Evolutionary conservation across 2,329 filamentous ascomycete species (phyloP).

Genomic region (Cladophialophora yegresii): DNA sequence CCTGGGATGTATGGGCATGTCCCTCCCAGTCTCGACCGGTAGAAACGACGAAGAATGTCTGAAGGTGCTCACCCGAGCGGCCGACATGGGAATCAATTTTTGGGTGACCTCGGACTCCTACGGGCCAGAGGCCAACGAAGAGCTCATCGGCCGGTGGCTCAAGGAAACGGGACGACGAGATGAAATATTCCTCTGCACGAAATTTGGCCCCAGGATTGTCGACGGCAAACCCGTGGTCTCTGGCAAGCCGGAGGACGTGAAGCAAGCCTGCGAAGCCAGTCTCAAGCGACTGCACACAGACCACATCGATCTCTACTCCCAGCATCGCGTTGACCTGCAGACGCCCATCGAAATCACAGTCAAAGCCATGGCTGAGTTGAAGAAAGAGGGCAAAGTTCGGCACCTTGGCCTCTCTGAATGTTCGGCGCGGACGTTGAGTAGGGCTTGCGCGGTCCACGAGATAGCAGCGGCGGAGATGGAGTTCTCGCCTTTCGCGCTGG

Average conservation of each 20-base stretch:
- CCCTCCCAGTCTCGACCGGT: constrained; percentile 12
- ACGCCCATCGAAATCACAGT: constrained; percentile 47
- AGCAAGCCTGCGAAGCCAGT: constrained; percentile 46
- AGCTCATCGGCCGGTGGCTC: constrained; percentile 54
- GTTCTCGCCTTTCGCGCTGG: constrained; percentile 53
- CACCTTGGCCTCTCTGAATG: constrained; percentile 57
- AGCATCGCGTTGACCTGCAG: constrained; percentile 48
- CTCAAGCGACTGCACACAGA: constrained; percentile 47
- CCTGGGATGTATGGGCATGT: constrained; percentile 24
- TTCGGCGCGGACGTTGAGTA: constrained; percentile 52
- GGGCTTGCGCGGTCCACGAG: constrained; percentile 53
- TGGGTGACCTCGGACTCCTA: constrained; percentile 43
- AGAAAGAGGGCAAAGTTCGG: constrained; percentile 57
- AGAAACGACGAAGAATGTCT: constrained; percentile 12
- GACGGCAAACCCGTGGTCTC: constrained; percentile 37
- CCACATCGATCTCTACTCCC: constrained; percentile 53
- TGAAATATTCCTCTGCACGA: constrained; percentile 57
- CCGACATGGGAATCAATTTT: constrained; percentile 22
- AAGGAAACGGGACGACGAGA: constrained; percentile 46
- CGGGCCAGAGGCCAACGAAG: constrained; percentile 47
- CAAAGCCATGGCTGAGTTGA: constrained; percentile 48
- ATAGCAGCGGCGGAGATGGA: constrained; percentile 59
- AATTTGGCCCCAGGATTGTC: constrained; percentile 46
- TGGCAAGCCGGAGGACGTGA: constrained; percentile 47
- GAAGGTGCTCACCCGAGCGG: constrained; percentile 19